phyloP scores from a whole-genome alignment of 2,329 filamentous ascomycete genomes.

The Aureobasidium sp. region DNA sequence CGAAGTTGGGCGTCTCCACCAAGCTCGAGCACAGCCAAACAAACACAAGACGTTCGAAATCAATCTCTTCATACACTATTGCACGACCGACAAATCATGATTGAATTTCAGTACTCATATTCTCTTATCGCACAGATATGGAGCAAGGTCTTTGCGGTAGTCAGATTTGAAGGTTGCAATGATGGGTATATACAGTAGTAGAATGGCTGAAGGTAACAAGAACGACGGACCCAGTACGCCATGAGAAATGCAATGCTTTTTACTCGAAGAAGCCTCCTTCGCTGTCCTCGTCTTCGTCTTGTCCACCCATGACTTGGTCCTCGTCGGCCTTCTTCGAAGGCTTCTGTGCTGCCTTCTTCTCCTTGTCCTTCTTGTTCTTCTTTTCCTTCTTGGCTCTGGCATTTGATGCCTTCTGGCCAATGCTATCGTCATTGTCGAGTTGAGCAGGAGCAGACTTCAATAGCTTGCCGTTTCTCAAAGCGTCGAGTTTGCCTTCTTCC shows the following conservation, averaged over 20 bases:
- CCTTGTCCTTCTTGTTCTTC: constrained; percentile 9
- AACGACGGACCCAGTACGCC: neutral
- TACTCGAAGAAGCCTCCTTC: constrained; percentile 31
- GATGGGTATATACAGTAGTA: constrained; percentile 7
- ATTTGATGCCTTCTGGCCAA: neutral
- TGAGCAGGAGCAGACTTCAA: constrained; percentile 14
- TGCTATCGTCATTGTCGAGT: constrained; percentile 16
- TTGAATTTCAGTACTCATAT: neutral
- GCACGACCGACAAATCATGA: neutral
- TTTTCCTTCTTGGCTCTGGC: constrained; percentile 10
- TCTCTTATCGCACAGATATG: neutral
- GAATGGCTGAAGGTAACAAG: neutral
- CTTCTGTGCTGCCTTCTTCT: neutral
- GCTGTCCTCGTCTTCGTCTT: constrained; percentile 27
- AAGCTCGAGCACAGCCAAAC: neutral
- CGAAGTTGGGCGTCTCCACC: neutral
- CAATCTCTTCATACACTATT: neutral
- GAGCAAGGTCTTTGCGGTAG: neutral
- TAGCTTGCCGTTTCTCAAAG: constrained; percentile 46
- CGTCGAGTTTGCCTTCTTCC: constrained; percentile 48
- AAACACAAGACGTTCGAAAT: neutral
- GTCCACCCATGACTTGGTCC: constrained; percentile 7
- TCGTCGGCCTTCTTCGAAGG: constrained; percentile 7
- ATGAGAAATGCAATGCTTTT: neutral
- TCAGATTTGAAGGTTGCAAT: neutral